Percentiles rank a stretch among this genome's conserved stretches.
These are phyloP conservation scores for Selaginella tamariscina DNA, from an alignment of 75 land plant species.

Conservation along the genomic window DNA sequence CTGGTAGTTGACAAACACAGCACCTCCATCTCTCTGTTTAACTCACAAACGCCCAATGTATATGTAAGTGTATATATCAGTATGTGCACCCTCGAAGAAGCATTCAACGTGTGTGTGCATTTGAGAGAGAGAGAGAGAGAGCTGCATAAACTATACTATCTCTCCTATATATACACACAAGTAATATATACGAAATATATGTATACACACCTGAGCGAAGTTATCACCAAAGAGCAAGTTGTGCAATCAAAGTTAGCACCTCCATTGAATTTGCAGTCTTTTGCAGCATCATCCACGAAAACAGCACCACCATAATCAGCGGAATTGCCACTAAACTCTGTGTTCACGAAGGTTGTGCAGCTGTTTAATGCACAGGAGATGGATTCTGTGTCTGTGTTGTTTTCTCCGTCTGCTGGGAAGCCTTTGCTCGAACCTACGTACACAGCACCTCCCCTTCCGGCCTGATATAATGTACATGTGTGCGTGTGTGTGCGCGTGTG, in stretches of 20 bases:
- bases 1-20: conserved; percentile 3
- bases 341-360: conserved; percentile 23
- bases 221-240: conserved; percentile 24
- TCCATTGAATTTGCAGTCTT: conserved; percentile 13
- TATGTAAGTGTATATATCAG: too few relatives aligned
- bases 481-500: too few relatives aligned
- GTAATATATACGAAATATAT: too few relatives aligned
- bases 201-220: conserved; percentile 16
- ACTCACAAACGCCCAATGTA: too few relatives aligned
- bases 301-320: conserved; percentile 19
- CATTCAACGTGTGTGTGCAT: too few relatives aligned
- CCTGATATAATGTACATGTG: conserved; percentile 2
- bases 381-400: too few relatives aligned
- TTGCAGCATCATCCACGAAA: conserved; percentile 21
- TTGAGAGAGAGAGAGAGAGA: too few relatives aligned
- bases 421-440: conserved; percentile 12
- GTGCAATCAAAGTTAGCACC: conserved; percentile 24
- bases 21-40: conserved; percentile 8
- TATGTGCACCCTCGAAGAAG: too few relatives aligned
- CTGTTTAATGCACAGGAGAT: conserved; percentile 15
- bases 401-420: conserved; percentile 3
- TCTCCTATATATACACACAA: too few relatives aligned
- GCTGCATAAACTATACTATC: too few relatives aligned
- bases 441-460: conserved; percentile 20
- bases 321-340: conserved; percentile 17